Evolutionary conservation across 1,284 basidiomycete genomes (phyloP).

Genomic region (Ganoderma meredithae): DNA sequence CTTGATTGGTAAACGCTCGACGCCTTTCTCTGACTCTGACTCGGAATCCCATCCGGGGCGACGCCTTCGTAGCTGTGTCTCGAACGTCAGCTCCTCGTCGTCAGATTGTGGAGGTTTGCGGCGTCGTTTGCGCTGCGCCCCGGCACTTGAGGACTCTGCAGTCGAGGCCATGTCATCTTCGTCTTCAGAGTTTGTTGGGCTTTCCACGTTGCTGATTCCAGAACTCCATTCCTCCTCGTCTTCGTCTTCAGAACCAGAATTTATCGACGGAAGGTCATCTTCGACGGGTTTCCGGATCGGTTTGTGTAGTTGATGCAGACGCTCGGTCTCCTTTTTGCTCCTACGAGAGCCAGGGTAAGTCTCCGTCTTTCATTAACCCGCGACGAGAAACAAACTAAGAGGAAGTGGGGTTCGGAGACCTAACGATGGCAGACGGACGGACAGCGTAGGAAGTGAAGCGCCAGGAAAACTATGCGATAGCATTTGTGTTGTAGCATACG

Average conservation of each 20-base stretch:
- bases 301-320: constrained; percentile 69
- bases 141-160: constrained; percentile 33
- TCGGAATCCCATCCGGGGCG: constrained; percentile 53
- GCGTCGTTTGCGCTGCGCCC: constrained; percentile 20
- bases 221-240: constrained; percentile 64
- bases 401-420: not conserved
- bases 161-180: constrained; percentile 26
- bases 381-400: not conserved
- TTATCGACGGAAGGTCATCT: constrained; percentile 70
- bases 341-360: constrained; percentile 45
- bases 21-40: constrained; percentile 54
- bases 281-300: constrained; percentile 54
- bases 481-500: not conserved
- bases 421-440: not conserved
- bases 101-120: constrained; percentile 56
- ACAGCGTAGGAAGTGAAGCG: too few species aligned
- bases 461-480: too few species aligned
- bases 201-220: constrained; percentile 46
- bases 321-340: constrained; percentile 80
- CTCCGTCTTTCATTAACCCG: not conserved
- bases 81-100: constrained; percentile 73
- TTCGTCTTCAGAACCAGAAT: constrained; percentile 66
- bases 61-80: constrained; percentile 62
- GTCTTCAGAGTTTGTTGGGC: constrained; percentile 32
- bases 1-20: constrained; percentile 87